Evolutionary conservation across 2,329 filamentous ascomycete genomes (phyloP), one percentile per base, ranked within the genome.

Genomic region (Pestalotiopsis fici): DNA sequence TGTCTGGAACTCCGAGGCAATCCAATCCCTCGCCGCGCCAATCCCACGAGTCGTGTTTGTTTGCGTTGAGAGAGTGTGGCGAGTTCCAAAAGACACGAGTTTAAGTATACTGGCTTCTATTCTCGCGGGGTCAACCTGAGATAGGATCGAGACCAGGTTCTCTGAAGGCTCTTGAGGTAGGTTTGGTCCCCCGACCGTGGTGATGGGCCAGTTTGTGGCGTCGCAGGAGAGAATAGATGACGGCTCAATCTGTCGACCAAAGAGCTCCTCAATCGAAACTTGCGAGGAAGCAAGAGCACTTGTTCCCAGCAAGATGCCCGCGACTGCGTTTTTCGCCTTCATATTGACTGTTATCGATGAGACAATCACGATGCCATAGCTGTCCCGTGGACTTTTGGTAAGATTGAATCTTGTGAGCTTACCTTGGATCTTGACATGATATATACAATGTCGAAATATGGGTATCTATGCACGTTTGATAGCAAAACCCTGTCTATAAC

Each of bases 11-110:
- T 88, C 82, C 27, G 77, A 76, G 37, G 81, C 80, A 60, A 89
- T 84, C 86, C 86, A 88, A 71, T 88, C 85, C 68, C 86, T 76
- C 12, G 87, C 86, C 5, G 86, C 86, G 1, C 86, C 85, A 64
- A 89, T 88, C 1, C 87, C 87, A 4, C 83, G 78, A 2, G 79
- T 83, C 3, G 80, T 80, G 39, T 81, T 82, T 67, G 83, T 87
- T 69, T 87, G 85, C 1, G 77, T 80, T 4, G 85, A 87, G 0
- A 88, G 77, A 1, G 87, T 88, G 72, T 88, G 86, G 7, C 87
- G 80, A 4, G 87, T 89, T 31, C 85, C 86, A 69, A 88, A 89
- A 18, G 81, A 83, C 3, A 85, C 86, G 1, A 89, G 81, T 69
- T 84, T 88, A 64, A 78, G 76, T 69, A 89, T 84, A 66, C 79